A percentile compares a stretch with the other conserved stretches of the same genome.
phyloP scores from a whole-genome alignment of 225 moss, liverwort and hornwort genomes.

The Bryum argenteum region DNA sequence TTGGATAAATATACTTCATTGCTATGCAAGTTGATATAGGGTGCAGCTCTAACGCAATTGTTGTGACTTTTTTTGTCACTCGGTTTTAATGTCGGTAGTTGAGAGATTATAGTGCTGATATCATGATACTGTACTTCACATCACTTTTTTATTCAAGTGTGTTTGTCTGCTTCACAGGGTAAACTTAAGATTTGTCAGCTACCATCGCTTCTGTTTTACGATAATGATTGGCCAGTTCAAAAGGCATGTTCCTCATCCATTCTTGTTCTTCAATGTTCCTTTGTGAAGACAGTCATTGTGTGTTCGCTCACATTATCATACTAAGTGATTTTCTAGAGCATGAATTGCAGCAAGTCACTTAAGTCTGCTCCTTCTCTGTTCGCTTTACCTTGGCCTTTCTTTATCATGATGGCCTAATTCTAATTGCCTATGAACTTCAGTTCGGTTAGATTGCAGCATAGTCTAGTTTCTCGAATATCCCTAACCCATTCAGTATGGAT shows the following conservation, averaged over 20 bases:
- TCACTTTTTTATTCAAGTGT: constrained; percentile 8
- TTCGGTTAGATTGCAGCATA: neutral
- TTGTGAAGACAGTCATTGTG: constrained; percentile 10
- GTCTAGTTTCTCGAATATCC: constrained; percentile 3
- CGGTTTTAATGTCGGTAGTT: constrained; percentile 18
- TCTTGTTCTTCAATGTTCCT: constrained; percentile 2
- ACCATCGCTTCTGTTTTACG: constrained; percentile 83
- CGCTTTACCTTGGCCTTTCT: neutral
- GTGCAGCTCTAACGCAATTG: neutral
- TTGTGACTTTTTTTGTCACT: constrained; percentile 5
- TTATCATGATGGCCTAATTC: constrained; percentile 5
- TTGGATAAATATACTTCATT: neutral
- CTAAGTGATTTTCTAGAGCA: constrained; percentile 4
- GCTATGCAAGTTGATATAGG: constrained; percentile 3
- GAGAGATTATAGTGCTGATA: constrained; percentile 10
- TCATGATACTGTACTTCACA: constrained; percentile 5
- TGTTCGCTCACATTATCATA: constrained; percentile 13
- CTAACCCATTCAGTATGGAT: neutral
- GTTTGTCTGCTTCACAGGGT: constrained; percentile 48
- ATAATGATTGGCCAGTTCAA: constrained; percentile 98
- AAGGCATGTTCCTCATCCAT: constrained; percentile 52
- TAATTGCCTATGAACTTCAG: constrained; percentile 13
- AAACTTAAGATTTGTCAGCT: constrained; percentile 92
- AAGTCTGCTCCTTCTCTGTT: neutral
- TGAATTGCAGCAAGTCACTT: neutral